Evolutionary conservation across 208 protist species (phyloP).

Genomic region (Entamoeba nuttalli): DNA sequence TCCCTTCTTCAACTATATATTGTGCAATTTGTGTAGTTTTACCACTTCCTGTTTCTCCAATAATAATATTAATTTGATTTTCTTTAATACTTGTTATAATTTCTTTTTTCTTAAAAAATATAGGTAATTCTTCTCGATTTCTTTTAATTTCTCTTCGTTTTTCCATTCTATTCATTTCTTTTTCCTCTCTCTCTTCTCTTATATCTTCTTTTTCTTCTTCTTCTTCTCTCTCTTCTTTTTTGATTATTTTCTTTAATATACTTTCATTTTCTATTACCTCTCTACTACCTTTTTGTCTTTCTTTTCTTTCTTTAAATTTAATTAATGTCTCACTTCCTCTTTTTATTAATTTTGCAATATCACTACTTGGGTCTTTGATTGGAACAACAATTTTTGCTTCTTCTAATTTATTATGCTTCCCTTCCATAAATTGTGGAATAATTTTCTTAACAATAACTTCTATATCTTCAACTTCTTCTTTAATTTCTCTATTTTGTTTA

Average conservation of each 20-base stretch:
- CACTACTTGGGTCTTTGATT: slow-evolving; percentile 58
- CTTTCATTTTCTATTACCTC: background rate
- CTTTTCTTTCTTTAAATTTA: slow-evolving; percentile 45
- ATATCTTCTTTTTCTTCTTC: background rate
- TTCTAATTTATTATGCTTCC: slow-evolving; percentile 43
- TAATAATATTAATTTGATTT: slow-evolving; percentile 73
- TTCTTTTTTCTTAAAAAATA: slow-evolving; percentile 30
- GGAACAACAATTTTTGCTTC: slow-evolving; percentile 36
- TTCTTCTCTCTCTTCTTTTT: background rate
- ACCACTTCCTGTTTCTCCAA: slow-evolving; percentile 83
- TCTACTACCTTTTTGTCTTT: slow-evolving; percentile 18
- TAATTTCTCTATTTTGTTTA: background rate
- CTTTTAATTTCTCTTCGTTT: slow-evolving; percentile 1
- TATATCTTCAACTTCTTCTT: background rate
- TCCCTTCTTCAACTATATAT: slow-evolving; percentile 72
- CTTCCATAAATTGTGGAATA: slow-evolving; percentile 65
- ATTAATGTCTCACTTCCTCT: slow-evolving; percentile 55
- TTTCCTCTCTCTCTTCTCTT: background rate
- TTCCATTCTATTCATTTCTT: background rate
- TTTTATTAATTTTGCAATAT: slow-evolving; percentile 53
- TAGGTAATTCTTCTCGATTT: slow-evolving; percentile 33
- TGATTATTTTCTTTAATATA: background rate
- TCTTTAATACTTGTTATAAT: slow-evolving; percentile 40
- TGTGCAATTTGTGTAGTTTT: slow-evolving; percentile 89
- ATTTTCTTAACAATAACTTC: slow-evolving; percentile 49